phyloP scores from a whole-genome alignment of 441 rosid genomes.

The Gossypium lobatum region DNA sequence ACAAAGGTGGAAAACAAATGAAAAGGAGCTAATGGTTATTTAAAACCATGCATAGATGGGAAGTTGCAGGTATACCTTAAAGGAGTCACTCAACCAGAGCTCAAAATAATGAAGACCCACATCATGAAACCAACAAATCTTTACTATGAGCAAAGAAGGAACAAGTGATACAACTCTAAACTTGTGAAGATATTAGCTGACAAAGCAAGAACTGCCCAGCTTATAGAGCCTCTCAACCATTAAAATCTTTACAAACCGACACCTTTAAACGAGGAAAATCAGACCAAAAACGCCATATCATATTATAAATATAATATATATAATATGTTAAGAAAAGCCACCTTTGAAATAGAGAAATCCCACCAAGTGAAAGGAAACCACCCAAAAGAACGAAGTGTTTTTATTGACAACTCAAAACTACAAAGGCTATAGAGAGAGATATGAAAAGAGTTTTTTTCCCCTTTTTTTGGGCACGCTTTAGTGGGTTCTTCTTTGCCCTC shows the following conservation, averaged over 20 bases:
- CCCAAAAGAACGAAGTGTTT: slow-evolving; percentile 6
- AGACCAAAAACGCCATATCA: not conserved
- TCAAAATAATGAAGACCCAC: slow-evolving; percentile 19
- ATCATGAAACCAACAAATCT: slow-evolving; percentile 19
- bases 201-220: slow-evolving; percentile 4
- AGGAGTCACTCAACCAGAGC: slow-evolving; percentile 21
- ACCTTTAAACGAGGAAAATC: slow-evolving; percentile 12
- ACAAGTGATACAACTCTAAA: slow-evolving; percentile 5
- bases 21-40: too few relatives aligned
- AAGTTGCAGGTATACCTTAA: slow-evolving; percentile 13
- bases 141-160: not conserved
- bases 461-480: slow-evolving; percentile 26
- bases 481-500: slow-evolving; percentile 15
- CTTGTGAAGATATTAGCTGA: slow-evolving; percentile 13
- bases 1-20: not conserved
- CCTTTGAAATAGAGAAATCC: slow-evolving; percentile 9
- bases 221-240: slow-evolving; percentile 3
- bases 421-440: slow-evolving; percentile 12
- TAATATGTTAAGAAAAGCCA: not conserved
- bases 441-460: slow-evolving; percentile 16
- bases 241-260: slow-evolving; percentile 14
- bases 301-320: not conserved
- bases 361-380: not conserved
- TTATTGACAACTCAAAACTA: slow-evolving; percentile 1
- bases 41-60: not conserved